Evolutionary conservation across 495 filamentous ascomycete genomes (phyloP), one percentile per base, ranked within the genome.

Genomic region (Aspergillus cavernicola): DNA sequence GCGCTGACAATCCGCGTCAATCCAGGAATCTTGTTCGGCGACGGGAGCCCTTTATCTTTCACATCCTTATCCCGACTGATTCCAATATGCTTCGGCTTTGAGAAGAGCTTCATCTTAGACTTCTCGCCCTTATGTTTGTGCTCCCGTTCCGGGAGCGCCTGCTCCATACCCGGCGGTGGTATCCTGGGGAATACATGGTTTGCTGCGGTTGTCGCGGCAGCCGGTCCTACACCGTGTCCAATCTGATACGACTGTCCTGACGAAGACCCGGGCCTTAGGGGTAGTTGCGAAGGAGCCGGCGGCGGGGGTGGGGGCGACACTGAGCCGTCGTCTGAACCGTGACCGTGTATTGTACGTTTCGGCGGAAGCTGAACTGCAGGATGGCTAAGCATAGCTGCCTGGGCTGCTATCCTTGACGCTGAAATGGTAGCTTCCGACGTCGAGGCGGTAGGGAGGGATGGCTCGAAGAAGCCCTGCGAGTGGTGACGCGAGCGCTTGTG

Each of bases 21-120:
- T 1, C 77, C 71, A 8, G 83, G 79, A 48, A 90, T 80, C 74
- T 93, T 95, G 49, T 83, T 86, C 4, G 91, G 91, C 33, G 89
- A 95, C 1, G 91, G 88, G 16, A 91, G 68, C 3, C 84, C 82
- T 50, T 82, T 82, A 16, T 86, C 80, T 64, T 86, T 89, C 12
- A 74, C 61, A 43, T 85, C 82, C 53, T 79, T 83, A 33, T 93
- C 89, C 40, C 85, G 84, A 45, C 82, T 85, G 47, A 88, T 86
- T 9, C 81, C 82, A 41, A 92, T 88, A 65, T 86, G 89, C 63
- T 89, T 91, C 4, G 89, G 90, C 53, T 92, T 87, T 2, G 88
- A 92, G 65, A 96, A 96, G 6, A 96, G 77, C 70, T 95, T 95
- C 68, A 90, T 90, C 71, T 92, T 95, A 18, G 87, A 89, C 70